These are phyloP conservation scores for Metschnikowia hibisci DNA, from an alignment of 805 yeast species.

Conservation along the genomic window DNA sequence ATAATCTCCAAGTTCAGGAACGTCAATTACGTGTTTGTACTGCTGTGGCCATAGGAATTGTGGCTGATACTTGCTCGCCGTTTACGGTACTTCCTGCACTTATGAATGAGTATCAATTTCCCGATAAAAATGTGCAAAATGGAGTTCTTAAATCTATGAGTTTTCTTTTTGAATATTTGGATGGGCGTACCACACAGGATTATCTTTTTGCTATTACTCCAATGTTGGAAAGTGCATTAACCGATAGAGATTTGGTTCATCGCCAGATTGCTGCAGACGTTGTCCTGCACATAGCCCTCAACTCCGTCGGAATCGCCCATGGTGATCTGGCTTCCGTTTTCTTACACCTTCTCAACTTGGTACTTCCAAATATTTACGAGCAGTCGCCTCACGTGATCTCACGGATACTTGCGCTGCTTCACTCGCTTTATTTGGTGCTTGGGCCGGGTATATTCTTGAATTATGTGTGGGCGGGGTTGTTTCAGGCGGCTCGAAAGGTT, in stretches of 20 bases:
- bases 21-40: conserved; percentile 95
- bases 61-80: conserved; percentile 89
- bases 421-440: conserved; percentile 62
- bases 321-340: conserved; percentile 66
- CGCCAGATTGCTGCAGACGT: conserved; percentile 94
- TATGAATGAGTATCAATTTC: conserved; percentile 92
- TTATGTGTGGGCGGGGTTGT: conserved; percentile 83
- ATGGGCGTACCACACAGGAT: conserved; percentile 67
- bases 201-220: conserved; percentile 80
- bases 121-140: conserved; percentile 90
- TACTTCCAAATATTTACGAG: conserved; percentile 87
- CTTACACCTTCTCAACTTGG: conserved; percentile 72
- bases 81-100: conserved; percentile 91
- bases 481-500: conserved; percentile 90
- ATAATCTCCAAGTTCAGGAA: conserved; percentile 86
- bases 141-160: conserved; percentile 90
- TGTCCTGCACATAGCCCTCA: conserved; percentile 73
- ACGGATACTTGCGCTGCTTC: conserved; percentile 76
- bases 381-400: conserved; percentile 93
- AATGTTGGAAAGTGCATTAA: conserved; percentile 80
- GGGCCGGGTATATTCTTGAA: conserved; percentile 75
- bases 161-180: conserved; percentile 89
- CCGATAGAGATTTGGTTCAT: conserved; percentile 87
- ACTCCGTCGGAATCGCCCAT: conserved; percentile 67
- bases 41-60: conserved; percentile 96